Conservation (phyloP, 1,139 yeast genomes). For the Geotrichum europaeum region DNA sequence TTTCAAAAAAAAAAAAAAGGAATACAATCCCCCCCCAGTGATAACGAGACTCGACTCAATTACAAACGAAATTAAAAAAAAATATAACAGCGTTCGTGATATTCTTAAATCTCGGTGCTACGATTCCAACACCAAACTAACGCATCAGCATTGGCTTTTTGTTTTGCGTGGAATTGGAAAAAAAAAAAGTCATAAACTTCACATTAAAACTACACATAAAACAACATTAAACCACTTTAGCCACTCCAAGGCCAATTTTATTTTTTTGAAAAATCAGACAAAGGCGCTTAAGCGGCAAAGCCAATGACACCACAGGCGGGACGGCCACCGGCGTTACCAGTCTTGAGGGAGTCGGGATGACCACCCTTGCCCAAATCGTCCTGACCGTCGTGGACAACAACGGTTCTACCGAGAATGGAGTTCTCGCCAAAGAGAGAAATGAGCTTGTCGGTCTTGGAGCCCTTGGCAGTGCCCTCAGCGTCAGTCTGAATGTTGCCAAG, state of each 20-base stretch:
- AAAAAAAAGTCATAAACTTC: not conserved
- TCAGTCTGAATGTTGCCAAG: slow-evolving; percentile 91
- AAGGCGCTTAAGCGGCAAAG: slow-evolving; percentile 19
- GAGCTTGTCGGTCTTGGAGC: slow-evolving; percentile 68
- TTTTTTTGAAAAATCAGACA: not conserved
- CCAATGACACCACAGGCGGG: slow-evolving; percentile 99
- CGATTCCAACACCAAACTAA: no score
- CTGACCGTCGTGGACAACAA: slow-evolving; percentile 89
- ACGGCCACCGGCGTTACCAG: slow-evolving; percentile 98
- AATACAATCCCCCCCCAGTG: no score
- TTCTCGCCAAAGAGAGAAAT: slow-evolving; percentile 78
- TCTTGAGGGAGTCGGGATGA: slow-evolving; percentile 85
- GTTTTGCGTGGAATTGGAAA: no score
- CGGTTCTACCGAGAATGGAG: slow-evolving; percentile 90
- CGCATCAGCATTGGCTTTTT: no score
- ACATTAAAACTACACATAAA: not conserved
- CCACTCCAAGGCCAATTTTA: not conserved
- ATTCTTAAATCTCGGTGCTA: no score
- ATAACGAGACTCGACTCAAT: no score
- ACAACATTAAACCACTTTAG: not conserved
- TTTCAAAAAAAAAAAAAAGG: no score
- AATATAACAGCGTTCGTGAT: no score
- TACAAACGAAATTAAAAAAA: no score
- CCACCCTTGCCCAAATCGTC: slow-evolving; percentile 98
- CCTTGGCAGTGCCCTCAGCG: slow-evolving; percentile 81